Evolutionary conservation across 352 stramenopile genomes (phyloP), one percentile per base, ranked within the genome.

Genomic region (Phytophthora syringae): DNA sequence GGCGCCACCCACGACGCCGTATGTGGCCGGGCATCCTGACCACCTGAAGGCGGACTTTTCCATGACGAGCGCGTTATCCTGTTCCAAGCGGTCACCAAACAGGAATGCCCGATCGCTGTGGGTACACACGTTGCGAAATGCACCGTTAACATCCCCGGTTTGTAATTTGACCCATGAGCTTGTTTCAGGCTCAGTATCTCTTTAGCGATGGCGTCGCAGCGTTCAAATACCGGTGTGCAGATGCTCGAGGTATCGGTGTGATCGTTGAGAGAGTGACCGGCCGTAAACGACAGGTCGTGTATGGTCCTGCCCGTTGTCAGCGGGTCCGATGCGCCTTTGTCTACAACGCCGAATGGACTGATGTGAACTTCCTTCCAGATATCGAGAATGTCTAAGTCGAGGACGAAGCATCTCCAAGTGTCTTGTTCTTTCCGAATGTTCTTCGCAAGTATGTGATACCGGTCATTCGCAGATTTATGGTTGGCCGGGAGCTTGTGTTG

Each of bases 321-420:
- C 1, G 58, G 54, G 25, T 70, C 54, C 0, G 24, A 24, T 2
- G 44, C 7, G 7, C 34, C 34, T 37, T 73, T 73, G 39, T 70
- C 49, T 13, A 70, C 69, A 5, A 73, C 69, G 11, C 69, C 53
- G 32, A 70, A 72, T 2, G 55, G 59, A 36, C 63, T 53, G 27
- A 62, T 51, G 2, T n/a, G 20, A 0, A 71, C 25, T 32, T 60
- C 49, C 6, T 57, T 48, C 40, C 40, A 71, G 2, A 71, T n/a
- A 0, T 40, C 12, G 2, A 63, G 36, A 13, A 67, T 30, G 43
- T 67, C 55, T 0, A 57, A 10, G 15, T 67, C 44, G 3, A 59
- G 22, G 0, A 62, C 50, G 0, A 71, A 13, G 30, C 55, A 67
- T 1, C 55, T 20, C 40, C 50, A 58, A 4, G 7, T 7, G 27